Evolutionary conservation across 768 basidiomycete species (phyloP).

Genomic region (Pisolithus sp.): DNA sequence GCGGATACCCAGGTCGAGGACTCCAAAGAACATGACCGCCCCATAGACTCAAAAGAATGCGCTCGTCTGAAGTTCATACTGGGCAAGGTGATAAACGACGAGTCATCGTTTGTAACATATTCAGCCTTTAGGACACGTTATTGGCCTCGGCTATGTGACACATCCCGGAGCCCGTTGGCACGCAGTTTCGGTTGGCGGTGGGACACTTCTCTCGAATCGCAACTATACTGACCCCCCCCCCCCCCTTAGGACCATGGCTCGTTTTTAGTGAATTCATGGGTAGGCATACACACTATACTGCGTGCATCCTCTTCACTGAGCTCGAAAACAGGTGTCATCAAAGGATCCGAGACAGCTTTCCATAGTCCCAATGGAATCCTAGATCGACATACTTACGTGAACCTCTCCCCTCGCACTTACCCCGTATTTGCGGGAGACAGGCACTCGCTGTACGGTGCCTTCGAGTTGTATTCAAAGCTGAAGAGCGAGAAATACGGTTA

Average conservation of each 20-base stretch:
- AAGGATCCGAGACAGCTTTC: slow-evolving; percentile 55
- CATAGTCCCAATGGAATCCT: slow-evolving; percentile 32
- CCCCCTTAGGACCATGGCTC: slow-evolving; percentile 46
- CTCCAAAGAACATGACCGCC: neutral
- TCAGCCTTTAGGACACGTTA: slow-evolving; percentile 43
- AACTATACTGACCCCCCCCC: neutral
- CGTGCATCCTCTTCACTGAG: neutral
- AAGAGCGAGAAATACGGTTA: slow-evolving; percentile 38
- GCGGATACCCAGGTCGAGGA: slow-evolving; percentile 10
- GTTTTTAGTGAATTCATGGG: slow-evolving; percentile 66
- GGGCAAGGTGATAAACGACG: slow-evolving; percentile 8
- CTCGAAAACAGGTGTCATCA: slow-evolving; percentile 43
- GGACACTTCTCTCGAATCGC: neutral
- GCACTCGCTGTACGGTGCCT: slow-evolving; percentile 44
- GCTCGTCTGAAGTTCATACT: slow-evolving; percentile 7
- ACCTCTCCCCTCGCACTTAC: slow-evolving; percentile 45
- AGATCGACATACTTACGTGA: slow-evolving; percentile 37
- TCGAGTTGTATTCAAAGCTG: slow-evolving; percentile 41
- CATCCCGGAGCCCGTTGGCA: no score
- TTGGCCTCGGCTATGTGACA: slow-evolving; percentile 42
- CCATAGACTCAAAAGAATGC: neutral
- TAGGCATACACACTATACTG: slow-evolving; percentile 16
- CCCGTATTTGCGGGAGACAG: slow-evolving; percentile 49
- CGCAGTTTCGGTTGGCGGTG: no score
- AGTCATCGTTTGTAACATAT: slow-evolving; percentile 35